phyloP scores from a whole-genome alignment of 2,329 filamentous ascomycete genomes.

The Huntiella moniliformis region DNA sequence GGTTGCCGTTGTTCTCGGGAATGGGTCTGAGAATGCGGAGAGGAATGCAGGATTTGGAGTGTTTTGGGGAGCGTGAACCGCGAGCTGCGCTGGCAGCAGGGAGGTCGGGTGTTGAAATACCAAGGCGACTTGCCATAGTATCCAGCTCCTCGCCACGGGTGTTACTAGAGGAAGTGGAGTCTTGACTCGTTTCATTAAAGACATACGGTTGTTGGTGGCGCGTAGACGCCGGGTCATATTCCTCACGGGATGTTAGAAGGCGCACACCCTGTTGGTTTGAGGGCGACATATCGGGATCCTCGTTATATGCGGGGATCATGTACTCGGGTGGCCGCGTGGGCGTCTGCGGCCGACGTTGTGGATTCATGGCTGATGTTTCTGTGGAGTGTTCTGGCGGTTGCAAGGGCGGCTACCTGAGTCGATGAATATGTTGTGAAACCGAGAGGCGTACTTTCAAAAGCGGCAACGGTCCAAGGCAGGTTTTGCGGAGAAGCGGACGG shows the following conservation, averaged over 20 bases:
- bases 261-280: constrained; percentile 36
- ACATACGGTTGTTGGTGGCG: constrained; percentile 33
- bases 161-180: too few relatives aligned
- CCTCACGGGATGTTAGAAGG: constrained; percentile 44
- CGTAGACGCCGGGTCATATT: constrained; percentile 19
- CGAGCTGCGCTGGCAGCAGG: too few relatives aligned
- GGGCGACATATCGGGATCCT: constrained; percentile 26
- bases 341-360: constrained; percentile 14
- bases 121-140: too few relatives aligned
- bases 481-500: background rate
- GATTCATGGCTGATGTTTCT: constrained; percentile 7
- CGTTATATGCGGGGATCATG: constrained; percentile 35
- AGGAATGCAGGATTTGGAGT: too few relatives aligned
- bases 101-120: too few relatives aligned
- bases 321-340: constrained; percentile 39
- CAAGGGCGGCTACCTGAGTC: background rate
- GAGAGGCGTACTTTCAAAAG: background rate
- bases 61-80: too few relatives aligned
- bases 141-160: too few relatives aligned
- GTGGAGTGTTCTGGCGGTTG: background rate
- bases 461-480: background rate
- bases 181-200: background rate
- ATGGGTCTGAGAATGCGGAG: too few relatives aligned
- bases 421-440: background rate
- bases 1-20: too few relatives aligned